These are phyloP conservation scores for Globisporangium emineosum DNA, from an alignment of 352 stramenopile genomes.

Conservation along the genomic window DNA sequence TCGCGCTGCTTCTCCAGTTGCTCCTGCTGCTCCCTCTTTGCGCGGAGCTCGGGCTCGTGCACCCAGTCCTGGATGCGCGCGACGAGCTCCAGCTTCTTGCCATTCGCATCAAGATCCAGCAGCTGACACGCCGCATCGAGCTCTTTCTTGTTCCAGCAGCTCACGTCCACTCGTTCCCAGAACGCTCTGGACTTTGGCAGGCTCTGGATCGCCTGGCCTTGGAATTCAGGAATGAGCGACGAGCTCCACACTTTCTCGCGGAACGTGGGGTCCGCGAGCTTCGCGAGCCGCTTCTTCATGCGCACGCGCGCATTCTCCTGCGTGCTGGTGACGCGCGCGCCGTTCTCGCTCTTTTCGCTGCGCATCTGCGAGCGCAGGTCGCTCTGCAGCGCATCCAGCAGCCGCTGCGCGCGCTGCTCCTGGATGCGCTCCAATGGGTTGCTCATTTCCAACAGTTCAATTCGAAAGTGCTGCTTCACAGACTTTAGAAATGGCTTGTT, in stretches of 20 bases:
- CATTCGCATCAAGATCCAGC: conserved; percentile 41
- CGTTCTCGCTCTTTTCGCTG: conserved; percentile 39
- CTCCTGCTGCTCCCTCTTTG: conserved; percentile 30
- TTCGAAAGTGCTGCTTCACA: not conserved
- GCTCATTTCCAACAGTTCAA: not conserved
- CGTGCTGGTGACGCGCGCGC: conserved; percentile 15
- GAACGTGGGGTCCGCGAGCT: conserved; percentile 39
- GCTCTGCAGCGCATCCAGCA: conserved; percentile 56
- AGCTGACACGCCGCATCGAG: conserved; percentile 57
- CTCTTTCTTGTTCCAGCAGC: conserved; percentile 43
- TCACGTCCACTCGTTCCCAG: conserved; percentile 54
- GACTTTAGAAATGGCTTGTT: not conserved
- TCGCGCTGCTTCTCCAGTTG: conserved; percentile 37
- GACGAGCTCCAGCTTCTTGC: conserved; percentile 63
- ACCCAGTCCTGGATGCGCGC: conserved; percentile 75
- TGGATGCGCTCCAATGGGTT: conserved; percentile 59
- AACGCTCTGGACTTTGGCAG: conserved; percentile 62
- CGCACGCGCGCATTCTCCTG: conserved; percentile 30
- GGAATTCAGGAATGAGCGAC: conserved; percentile 31
- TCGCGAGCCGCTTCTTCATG: conserved; percentile 43
- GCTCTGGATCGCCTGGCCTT: conserved; percentile 43
- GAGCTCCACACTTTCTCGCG: conserved; percentile 54
- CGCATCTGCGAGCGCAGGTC: conserved; percentile 60
- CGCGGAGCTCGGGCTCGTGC: conserved; percentile 46
- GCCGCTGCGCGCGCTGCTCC: conserved; percentile 55